A percentile compares a stretch with the other conserved stretches of the same genome.
Conservation (phyloP, 78 protist genomes). For the Diacronema lutheri region DNA sequence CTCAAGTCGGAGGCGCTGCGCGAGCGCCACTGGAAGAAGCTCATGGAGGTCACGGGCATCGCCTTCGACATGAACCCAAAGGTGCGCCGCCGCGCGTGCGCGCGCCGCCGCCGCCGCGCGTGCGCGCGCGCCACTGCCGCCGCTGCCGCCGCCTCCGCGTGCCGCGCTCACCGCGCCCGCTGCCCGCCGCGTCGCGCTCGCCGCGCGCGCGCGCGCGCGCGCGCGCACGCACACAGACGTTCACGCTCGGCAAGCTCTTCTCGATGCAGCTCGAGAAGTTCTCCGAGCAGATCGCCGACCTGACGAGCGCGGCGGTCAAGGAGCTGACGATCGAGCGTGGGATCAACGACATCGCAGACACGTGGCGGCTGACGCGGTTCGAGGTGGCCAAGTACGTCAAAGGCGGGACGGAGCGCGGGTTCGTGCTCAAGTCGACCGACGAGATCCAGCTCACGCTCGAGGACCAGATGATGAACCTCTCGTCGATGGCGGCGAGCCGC, state of each 20-base stretch:
- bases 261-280: constrained; percentile 66
- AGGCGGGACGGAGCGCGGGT: constrained; percentile 48
- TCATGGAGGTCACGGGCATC: constrained; percentile 64
- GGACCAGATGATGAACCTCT: constrained; percentile 70
- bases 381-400: constrained; percentile 45
- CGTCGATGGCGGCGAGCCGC: constrained; percentile 58
- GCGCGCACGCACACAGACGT: too few relatives aligned
- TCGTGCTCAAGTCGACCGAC: constrained; percentile 62
- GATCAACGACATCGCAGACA: constrained; percentile 47
- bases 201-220: too few relatives aligned
- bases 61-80: constrained; percentile 45
- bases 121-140: too few relatives aligned
- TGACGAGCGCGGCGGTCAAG: constrained; percentile 51
- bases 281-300: constrained; percentile 63
- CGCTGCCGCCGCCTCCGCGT: too few relatives aligned
- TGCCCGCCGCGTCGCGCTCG: too few relatives aligned
- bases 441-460: constrained; percentile 67
- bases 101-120: too few relatives aligned
- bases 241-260: constrained; percentile 62
- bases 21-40: constrained; percentile 78
- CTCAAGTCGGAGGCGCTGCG: constrained; percentile 78
- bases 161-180: too few relatives aligned
- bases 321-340: constrained; percentile 75
- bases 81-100: too few relatives aligned
- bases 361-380: constrained; percentile 64